Conservation (phyloP, 441 rosid species). For the Brassica balearica region DNA sequence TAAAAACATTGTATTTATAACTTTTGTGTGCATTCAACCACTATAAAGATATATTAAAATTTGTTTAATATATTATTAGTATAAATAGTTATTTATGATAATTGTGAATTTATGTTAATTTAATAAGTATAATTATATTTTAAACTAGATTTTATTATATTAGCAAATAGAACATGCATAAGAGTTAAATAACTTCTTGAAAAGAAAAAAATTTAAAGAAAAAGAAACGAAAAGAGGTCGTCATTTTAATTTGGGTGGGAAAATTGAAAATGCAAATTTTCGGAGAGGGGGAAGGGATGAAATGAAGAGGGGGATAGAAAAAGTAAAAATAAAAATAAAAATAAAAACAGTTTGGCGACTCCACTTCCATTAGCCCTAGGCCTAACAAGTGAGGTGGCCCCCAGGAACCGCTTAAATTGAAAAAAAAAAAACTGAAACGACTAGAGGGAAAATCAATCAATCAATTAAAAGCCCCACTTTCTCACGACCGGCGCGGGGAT, state of each 20-base stretch:
- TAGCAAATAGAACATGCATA: neutral
- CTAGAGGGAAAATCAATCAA: neutral
- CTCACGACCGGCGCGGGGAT: no score
- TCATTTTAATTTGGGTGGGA: no score
- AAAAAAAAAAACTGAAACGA: neutral
- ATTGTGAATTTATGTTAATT: neutral
- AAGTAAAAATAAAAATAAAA: no score
- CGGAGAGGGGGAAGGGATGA: no score
- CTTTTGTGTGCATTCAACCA: neutral
- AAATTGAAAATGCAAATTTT: no score
- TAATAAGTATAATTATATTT: no score
- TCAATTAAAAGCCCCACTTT: no score
- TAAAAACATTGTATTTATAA: neutral
- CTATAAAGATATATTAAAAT: neutral
- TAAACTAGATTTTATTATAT: no score
- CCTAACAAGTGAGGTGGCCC: constrained; percentile 23
- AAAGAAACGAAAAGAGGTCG: no score
- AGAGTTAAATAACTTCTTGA: neutral
- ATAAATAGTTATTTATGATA: neutral
- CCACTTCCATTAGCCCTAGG: constrained; percentile 24
- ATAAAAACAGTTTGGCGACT: neutral
- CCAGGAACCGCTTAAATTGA: constrained; percentile 2
- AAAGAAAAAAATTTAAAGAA: no score
- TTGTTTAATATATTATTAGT: neutral
- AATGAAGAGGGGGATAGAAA: no score